phyloP scores from a whole-genome alignment of 2,329 filamentous ascomycete species.

The Pseudovirgaria hyperparasitica region DNA sequence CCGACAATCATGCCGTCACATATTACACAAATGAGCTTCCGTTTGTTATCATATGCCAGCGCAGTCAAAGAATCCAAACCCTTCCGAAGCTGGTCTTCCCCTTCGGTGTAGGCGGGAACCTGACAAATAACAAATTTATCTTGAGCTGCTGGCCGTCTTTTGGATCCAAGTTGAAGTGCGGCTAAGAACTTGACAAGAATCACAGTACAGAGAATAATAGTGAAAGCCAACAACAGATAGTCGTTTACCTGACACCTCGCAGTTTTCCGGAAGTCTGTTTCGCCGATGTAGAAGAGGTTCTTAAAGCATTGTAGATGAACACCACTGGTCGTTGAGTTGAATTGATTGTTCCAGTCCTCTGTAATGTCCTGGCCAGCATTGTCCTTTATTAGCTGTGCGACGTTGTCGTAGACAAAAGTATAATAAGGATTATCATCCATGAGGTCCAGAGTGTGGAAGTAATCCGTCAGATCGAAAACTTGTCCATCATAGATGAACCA shows the following conservation, averaged over 20 bases:
- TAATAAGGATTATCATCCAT: slow-evolving; percentile 45
- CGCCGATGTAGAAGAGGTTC: slow-evolving; percentile 71
- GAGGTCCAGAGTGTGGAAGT: slow-evolving; percentile 64
- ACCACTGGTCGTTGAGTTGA: slow-evolving; percentile 40
- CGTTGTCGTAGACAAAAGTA: slow-evolving; percentile 56
- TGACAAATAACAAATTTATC: slow-evolving; percentile 99
- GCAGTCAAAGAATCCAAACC: slow-evolving; percentile 89
- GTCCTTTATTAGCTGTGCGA: slow-evolving; percentile 56
- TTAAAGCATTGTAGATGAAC: slow-evolving; percentile 72
- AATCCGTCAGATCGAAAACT: slow-evolving; percentile 85
- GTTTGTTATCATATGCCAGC: slow-evolving; percentile 94
- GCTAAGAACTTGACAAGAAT: slow-evolving; percentile 83
- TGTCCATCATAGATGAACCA: slow-evolving; percentile 70
- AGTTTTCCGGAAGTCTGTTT: slow-evolving; percentile 68
- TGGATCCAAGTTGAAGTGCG: slow-evolving; percentile 85
- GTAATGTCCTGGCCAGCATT: slow-evolving; percentile 76
- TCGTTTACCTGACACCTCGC: slow-evolving; percentile 77
- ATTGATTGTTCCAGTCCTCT: slow-evolving; percentile 43
- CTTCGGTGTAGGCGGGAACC: slow-evolving; percentile 94
- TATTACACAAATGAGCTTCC: slow-evolving; percentile 90
- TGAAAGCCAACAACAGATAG: slow-evolving; percentile 78
- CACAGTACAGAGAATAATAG: slow-evolving; percentile 68
- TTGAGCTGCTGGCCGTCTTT: slow-evolving; percentile 76
- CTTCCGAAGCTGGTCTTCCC: slow-evolving; percentile 86
- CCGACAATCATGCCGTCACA: slow-evolving; percentile 97